Percentiles rank a stretch among this genome's conserved stretches.
These are phyloP conservation scores for Lodderomyces orthopsilosis DNA, from an alignment of 1,139 yeast genomes.

Conservation along the genomic window DNA sequence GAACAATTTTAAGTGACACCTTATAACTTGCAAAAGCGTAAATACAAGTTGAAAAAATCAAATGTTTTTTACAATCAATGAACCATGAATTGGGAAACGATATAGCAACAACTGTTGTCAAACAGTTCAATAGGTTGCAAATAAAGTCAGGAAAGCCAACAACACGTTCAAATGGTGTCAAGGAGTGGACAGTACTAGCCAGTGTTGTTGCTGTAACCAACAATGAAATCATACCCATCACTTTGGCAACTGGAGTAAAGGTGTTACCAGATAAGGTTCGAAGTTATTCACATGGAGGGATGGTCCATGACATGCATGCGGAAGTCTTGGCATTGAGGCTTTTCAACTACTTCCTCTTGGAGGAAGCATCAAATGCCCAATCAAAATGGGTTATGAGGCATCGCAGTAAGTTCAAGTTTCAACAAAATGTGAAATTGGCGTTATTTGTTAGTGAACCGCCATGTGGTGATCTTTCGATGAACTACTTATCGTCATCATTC, in stretches of 20 bases:
- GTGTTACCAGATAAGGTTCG: constrained; percentile 55
- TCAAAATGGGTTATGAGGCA: constrained; percentile 7
- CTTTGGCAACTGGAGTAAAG: constrained; percentile 82
- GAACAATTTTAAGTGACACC: no score
- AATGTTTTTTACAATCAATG: constrained; percentile 1
- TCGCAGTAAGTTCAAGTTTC: constrained; percentile 24
- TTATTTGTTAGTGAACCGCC: constrained; percentile 80
- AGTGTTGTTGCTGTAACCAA: constrained; percentile 55
- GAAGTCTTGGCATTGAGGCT: constrained; percentile 72
- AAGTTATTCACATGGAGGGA: constrained; percentile 48
- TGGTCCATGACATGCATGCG: constrained; percentile 88
- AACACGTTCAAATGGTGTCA: constrained; percentile 55
- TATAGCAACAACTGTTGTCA: constrained; percentile 18
- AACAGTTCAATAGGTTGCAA: constrained; percentile 18
- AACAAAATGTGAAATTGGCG: constrained; percentile 41
- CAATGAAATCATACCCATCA: constrained; percentile 33
- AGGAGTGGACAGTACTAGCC: constrained; percentile 85
- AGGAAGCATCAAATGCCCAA: constrained; percentile 20
- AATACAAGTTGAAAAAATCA: background rate
- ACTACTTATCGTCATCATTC: constrained; percentile 16
- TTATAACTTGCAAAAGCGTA: no score
- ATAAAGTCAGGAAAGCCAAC: constrained; percentile 54
- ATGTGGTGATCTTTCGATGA: constrained; percentile 88
- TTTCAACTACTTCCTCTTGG: constrained; percentile 50
- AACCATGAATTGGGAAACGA: constrained; percentile 14